These are phyloP conservation scores for Lepraria neglecta DNA, from an alignment of 495 filamentous ascomycete species.

Conservation along the genomic window DNA sequence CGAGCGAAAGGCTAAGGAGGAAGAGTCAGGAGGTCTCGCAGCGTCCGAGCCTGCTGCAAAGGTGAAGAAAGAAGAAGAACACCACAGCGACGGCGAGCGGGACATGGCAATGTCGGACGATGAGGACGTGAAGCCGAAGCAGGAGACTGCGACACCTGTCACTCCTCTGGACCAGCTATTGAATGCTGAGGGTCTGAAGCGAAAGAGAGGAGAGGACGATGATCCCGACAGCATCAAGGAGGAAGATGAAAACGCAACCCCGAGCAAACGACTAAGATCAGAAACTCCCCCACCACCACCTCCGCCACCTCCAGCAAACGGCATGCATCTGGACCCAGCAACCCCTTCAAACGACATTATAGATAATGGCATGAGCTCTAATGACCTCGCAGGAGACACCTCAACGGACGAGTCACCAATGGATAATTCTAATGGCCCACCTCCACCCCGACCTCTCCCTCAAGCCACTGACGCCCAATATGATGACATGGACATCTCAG, in stretches of 20 bases:
- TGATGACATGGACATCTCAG: constrained; percentile 5
- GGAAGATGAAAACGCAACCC: constrained; percentile 29
- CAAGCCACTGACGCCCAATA: background rate
- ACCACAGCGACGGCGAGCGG: constrained; percentile 36
- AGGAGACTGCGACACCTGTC: constrained; percentile 25
- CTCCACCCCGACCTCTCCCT: constrained; percentile 1
- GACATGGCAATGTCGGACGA: constrained; percentile 52
- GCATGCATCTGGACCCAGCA: background rate
- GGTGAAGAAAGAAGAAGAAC: constrained; percentile 30
- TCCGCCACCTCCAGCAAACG: constrained; percentile 36
- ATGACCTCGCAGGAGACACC: background rate
- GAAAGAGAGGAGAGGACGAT: constrained; percentile 47
- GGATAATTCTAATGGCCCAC: background rate
- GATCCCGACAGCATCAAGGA: constrained; percentile 27
- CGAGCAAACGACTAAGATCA: constrained; percentile 35
- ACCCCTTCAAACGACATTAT: background rate
- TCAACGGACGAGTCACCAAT: background rate
- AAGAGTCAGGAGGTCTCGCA: constrained; percentile 6
- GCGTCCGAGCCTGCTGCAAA: background rate
- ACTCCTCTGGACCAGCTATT: constrained; percentile 30
- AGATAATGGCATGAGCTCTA: constrained; percentile 6
- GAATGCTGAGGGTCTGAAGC: constrained; percentile 49
- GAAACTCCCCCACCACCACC: constrained; percentile 40
- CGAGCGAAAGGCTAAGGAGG: constrained; percentile 38
- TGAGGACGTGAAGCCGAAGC: constrained; percentile 39